These are phyloP conservation scores for Fusarium sp. DNA, from an alignment of 2,329 filamentous ascomycete species.

Conservation along the genomic window DNA sequence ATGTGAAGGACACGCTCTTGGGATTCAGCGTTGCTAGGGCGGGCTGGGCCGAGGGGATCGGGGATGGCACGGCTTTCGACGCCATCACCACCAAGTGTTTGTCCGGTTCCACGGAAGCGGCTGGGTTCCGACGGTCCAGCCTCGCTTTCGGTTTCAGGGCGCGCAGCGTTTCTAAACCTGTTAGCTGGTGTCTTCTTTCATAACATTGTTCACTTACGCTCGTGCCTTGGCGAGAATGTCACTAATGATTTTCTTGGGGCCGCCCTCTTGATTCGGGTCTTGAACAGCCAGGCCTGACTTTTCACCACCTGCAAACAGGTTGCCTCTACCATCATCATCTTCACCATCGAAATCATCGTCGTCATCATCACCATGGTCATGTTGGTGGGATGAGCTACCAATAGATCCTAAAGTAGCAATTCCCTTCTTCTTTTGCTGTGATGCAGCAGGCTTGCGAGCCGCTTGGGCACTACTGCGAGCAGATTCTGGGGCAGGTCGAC, in stretches of 20 bases:
- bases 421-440: conserved; percentile 69
- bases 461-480: conserved; percentile 47
- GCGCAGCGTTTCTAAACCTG: conserved; percentile 68
- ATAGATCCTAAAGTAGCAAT: conserved; percentile 72
- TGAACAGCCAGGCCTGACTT: conserved; percentile 81
- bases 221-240: conserved; percentile 75
- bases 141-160: conserved; percentile 64
- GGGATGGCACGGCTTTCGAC: conserved; percentile 76
- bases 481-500: conserved; percentile 67
- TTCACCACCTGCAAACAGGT: conserved; percentile 86
- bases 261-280: conserved; percentile 66
- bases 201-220: conserved; percentile 60
- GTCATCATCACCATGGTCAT: conserved; percentile 71
- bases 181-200: conserved; percentile 14
- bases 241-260: conserved; percentile 69
- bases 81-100: conserved; percentile 84
- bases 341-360: conserved; percentile 69
- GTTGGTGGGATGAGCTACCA: conserved; percentile 60
- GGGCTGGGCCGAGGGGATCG: conserved; percentile 63
- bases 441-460: conserved; percentile 53
- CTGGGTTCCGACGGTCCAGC: conserved; percentile 64
- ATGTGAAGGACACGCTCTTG: conserved; percentile 80
- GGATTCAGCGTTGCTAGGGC: conserved; percentile 56
- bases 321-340: conserved; percentile 70
- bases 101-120: conserved; percentile 77